Base-by-base conservation (phyloP, 345 rosid species). In the Luvunga scandens region DNA sequence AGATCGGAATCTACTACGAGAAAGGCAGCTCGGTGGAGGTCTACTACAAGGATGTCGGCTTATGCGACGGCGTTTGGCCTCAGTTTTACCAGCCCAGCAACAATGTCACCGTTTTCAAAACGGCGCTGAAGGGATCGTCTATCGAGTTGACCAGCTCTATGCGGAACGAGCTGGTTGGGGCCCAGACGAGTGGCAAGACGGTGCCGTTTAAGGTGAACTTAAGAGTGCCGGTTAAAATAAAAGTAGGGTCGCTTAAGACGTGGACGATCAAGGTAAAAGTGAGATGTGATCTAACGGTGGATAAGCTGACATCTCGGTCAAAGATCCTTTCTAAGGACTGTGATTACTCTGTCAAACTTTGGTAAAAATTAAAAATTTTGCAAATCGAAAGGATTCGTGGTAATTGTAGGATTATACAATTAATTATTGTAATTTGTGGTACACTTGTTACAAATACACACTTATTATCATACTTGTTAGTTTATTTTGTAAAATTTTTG, bases 281-380 rank as follows among this genome's bases (percentile, higher is more conserved):
- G 72, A 71, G 81, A 78, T 96, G 99, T 61, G 89, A 89, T 57
- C 69, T 96, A 76, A 89, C 91, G 85, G 95, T 94, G 81, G 91
- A 94, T 72, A 84, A 88, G 59, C 76, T 96, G 70, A 90, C 95
- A 81, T 81, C 88, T 39, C 75, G 77, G 55, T 87, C 95, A 12
- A 87, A 82, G 69, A 81, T 94, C 24, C 71, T 90, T 53, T 80
- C 88, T 0, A 78, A 85, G 83, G 72, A 87, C 13, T 95, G 99
- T 79, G 81, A 83, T 59, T 89, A 92, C 56, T 87, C 90, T 9
- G 91, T 92, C 55, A 82, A 89, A 30, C 55, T 91, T 60, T 93
- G 91, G 91, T 87, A 85, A 12, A 45, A 42, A 3, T 31, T 0
- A 0, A 45, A 45, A 45, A 45, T 12, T 0, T 12, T 45, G 3